Conservation (phyloP, 306 rosid genomes). For the Corylus heterophylla region DNA sequence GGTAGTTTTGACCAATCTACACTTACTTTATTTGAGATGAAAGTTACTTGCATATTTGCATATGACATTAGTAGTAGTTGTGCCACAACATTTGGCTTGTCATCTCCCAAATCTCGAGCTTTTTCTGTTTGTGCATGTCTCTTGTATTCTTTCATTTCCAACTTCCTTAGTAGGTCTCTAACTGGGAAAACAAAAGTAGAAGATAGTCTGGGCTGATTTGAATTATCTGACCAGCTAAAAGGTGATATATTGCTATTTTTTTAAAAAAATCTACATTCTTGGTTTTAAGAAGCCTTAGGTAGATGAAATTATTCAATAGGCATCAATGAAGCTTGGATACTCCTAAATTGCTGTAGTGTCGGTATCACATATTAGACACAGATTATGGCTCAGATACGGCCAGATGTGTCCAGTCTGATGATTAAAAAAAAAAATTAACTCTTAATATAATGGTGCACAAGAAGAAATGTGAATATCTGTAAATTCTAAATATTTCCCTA, state of each 20-base stretch:
- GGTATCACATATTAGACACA: too few relatives aligned
- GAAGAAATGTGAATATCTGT: background rate
- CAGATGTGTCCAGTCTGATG: background rate
- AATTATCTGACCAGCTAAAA: background rate
- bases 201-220: background rate
- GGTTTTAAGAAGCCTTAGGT: too few relatives aligned
- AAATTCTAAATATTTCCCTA: too few relatives aligned
- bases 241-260: background rate
- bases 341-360: background rate
- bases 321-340: background rate
- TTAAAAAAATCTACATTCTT: background rate
- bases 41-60: background rate
- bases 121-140: background rate
- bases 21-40: conserved; percentile 3
- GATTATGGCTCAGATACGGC: background rate
- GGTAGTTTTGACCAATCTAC: conserved; percentile 44
- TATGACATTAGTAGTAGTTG: background rate
- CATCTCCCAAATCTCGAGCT: background rate
- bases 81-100: background rate
- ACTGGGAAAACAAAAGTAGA: background rate
- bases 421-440: background rate
- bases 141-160: background rate
- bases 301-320: too few relatives aligned
- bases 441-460: background rate
- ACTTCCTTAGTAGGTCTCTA: background rate